A percentile compares a stretch with the other conserved stretches of the same genome.
These are phyloP conservation scores for Phytophthora multivora DNA, from an alignment of 352 stramenopile species.

Conservation along the genomic window DNA sequence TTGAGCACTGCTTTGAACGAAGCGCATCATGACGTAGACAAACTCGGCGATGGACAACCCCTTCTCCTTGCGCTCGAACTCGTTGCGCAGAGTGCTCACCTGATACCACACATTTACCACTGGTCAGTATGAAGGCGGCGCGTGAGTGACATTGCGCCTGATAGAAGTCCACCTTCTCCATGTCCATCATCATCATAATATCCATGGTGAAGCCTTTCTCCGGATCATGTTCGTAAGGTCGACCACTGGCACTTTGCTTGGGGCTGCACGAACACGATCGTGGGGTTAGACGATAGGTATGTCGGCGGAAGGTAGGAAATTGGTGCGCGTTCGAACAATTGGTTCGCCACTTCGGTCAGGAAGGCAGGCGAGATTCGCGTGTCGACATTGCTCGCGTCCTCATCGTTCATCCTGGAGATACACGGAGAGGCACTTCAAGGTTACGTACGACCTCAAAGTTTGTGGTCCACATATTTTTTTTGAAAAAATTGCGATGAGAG, in stretches of 20 bases:
- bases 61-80: constrained; percentile 86
- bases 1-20: constrained; percentile 60
- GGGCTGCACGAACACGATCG: constrained; percentile 10
- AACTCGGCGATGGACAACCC: constrained; percentile 86
- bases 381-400: constrained; percentile 11
- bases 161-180: constrained; percentile 61
- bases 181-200: constrained; percentile 94
- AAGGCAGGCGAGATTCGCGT: constrained; percentile 36
- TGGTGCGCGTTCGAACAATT: constrained; percentile 22
- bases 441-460: too few relatives aligned
- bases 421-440: too few relatives aligned
- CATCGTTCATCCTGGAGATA: constrained; percentile 12
- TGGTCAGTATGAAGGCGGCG: constrained; percentile 1
- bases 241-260: constrained; percentile 14
- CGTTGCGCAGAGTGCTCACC: constrained; percentile 78
- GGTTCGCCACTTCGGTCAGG: constrained; percentile 35
- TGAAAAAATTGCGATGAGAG: too few relatives aligned
- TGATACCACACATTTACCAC: constrained; percentile 10
- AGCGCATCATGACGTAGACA: constrained; percentile 88
- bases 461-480: too few relatives aligned
- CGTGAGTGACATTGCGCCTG: background rate
- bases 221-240: constrained; percentile 74
- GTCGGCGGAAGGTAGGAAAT: background rate
- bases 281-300: background rate
- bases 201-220: constrained; percentile 90